Percentiles rank a stretch among this genome's conserved stretches.
Evolutionary conservation across 2,329 filamentous ascomycete genomes (phyloP).

Genomic region (Cadophora sp.): DNA sequence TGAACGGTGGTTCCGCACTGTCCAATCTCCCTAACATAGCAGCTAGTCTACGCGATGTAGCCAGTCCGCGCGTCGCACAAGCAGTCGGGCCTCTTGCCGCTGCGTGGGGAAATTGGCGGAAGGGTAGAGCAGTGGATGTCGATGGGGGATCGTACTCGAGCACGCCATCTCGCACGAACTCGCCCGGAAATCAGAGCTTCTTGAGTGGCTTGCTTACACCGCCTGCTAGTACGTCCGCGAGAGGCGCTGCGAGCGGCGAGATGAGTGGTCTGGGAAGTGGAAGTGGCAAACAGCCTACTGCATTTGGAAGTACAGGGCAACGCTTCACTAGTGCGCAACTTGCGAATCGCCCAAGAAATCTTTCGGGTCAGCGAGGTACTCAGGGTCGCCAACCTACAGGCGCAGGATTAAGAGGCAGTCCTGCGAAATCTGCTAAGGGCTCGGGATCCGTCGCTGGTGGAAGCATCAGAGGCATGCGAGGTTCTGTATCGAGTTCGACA

Average conservation of each 20-base stretch:
- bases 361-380: constrained; percentile 35
- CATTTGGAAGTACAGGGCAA: constrained; percentile 65
- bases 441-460: background rate
- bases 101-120: constrained; percentile 97
- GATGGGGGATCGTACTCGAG: constrained; percentile 4
- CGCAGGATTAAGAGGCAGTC: constrained; percentile 45
- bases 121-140: constrained; percentile 44
- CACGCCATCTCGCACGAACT: constrained; percentile 15
- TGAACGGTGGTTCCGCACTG: constrained; percentile 71
- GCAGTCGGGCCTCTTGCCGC: constrained; percentile 79
- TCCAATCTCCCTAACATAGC: constrained; percentile 75
- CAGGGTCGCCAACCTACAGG: background rate
- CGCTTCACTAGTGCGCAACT: constrained; percentile 60
- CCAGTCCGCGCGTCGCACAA: constrained; percentile 84
- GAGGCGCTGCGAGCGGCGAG: background rate
- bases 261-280: constrained; percentile 40
- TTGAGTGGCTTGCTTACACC: constrained; percentile 87
- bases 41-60: constrained; percentile 71
- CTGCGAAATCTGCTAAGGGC: constrained; percentile 34
- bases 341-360: constrained; percentile 44
- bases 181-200: constrained; percentile 61
- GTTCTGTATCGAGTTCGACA: background rate
- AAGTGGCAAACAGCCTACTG: constrained; percentile 57
- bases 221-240: constrained; percentile 64
- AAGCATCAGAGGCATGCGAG: background rate